These are phyloP conservation scores for Rhodotorula toruloides DNA, from an alignment of 768 basidiomycete species.

Conservation along the genomic window DNA sequence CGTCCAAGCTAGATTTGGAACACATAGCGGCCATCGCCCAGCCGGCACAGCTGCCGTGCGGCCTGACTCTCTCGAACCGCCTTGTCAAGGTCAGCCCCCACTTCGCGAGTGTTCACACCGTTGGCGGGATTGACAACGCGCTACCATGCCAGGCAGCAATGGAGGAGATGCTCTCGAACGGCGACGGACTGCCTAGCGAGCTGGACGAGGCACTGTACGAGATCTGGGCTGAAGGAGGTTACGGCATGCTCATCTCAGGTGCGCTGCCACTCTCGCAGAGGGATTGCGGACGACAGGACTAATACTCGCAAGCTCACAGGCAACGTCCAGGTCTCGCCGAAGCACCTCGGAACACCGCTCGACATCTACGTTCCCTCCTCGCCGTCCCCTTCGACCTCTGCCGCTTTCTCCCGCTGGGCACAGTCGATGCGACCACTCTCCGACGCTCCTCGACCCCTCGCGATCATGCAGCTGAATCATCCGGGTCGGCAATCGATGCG, in stretches of 20 bases:
- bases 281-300: too few relatives aligned
- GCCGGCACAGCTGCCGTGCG: slow-evolving; percentile 17
- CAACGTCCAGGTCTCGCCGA: slow-evolving; percentile 63
- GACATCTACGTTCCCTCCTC: slow-evolving; percentile 44
- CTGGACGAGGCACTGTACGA: slow-evolving; percentile 63
- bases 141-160: slow-evolving; percentile 84
- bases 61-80: slow-evolving; percentile 48
- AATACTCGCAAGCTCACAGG: slow-evolving; percentile 20
- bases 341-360: slow-evolving; percentile 54
- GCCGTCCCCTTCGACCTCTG: slow-evolving; percentile 35
- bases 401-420: slow-evolving; percentile 7
- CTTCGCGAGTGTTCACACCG: neutral
- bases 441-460: slow-evolving; percentile 48
- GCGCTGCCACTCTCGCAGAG: slow-evolving; percentile 19
- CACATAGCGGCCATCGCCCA: neutral
- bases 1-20: neutral
- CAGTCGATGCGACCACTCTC: slow-evolving; percentile 22
- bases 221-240: slow-evolving; percentile 66
- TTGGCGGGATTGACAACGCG: neutral
- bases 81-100: slow-evolving; percentile 52
- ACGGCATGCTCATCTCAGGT: slow-evolving; percentile 87
- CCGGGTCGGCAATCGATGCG: slow-evolving; percentile 71
- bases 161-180: slow-evolving; percentile 72
- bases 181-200: slow-evolving; percentile 65
- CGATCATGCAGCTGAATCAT: slow-evolving; percentile 80